Evolutionary conservation across 805 yeast species (phyloP).

Genomic region (Teunomyces stri): DNA sequence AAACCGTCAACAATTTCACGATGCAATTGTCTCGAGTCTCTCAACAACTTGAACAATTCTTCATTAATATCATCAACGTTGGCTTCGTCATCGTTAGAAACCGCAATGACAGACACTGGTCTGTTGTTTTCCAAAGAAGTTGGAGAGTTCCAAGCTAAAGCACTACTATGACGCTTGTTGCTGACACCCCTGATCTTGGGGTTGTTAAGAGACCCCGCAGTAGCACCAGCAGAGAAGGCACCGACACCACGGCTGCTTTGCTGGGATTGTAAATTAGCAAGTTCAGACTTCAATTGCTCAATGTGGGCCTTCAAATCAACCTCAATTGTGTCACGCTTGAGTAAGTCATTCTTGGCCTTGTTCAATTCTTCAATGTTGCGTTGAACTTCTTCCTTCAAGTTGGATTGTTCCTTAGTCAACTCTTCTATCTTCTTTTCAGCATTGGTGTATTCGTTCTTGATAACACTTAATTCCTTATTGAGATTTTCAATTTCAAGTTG

Average conservation of each 20-base stretch:
- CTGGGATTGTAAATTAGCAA: slow-evolving; percentile 43
- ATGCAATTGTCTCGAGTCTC: slow-evolving; percentile 70
- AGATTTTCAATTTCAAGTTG: slow-evolving; percentile 45
- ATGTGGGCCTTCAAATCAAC: slow-evolving; percentile 64
- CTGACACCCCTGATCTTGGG: slow-evolving; percentile 33
- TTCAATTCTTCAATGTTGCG: slow-evolving; percentile 61
- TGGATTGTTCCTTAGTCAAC: slow-evolving; percentile 58
- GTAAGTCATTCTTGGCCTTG: slow-evolving; percentile 55
- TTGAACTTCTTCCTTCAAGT: slow-evolving; percentile 61
- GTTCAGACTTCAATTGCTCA: slow-evolving; percentile 50
- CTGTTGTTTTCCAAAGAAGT: slow-evolving; percentile 44
- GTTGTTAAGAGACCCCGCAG: slow-evolving; percentile 20
- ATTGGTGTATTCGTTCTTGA: slow-evolving; percentile 54
- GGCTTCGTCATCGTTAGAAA: slow-evolving; percentile 51
- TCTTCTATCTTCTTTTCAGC: slow-evolving; percentile 61
- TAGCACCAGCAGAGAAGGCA: slow-evolving; percentile 28
- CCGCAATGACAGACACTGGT: slow-evolving; percentile 62
- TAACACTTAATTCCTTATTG: slow-evolving; percentile 53
- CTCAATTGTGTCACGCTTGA: slow-evolving; percentile 61
- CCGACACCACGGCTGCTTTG: slow-evolving; percentile 17
- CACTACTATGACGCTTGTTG: slow-evolving; percentile 42
- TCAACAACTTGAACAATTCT: slow-evolving; percentile 67
- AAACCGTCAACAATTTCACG: slow-evolving; percentile 84
- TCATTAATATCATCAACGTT: slow-evolving; percentile 68
- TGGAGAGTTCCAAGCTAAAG: slow-evolving; percentile 33